A percentile compares a stretch with the other conserved stretches of the same genome.
phyloP scores from a whole-genome alignment of 495 filamentous ascomycete genomes.

The Penicillium robsamsonii region DNA sequence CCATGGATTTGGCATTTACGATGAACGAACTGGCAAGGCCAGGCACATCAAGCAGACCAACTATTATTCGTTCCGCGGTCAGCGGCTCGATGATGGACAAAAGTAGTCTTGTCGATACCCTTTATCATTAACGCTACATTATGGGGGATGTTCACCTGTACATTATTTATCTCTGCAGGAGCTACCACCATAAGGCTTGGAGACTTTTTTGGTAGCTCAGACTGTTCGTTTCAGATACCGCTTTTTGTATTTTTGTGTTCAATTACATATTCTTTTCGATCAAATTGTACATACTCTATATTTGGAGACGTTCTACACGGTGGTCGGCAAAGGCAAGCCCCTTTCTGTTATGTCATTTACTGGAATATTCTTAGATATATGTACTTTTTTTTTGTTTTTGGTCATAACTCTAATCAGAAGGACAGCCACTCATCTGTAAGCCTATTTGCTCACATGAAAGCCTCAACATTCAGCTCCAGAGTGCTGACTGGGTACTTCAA shows the following conservation, averaged over 20 bases:
- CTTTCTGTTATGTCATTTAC: neutral
- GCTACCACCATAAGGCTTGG: neutral
- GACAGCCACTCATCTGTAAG: neutral
- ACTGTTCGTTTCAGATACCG: neutral
- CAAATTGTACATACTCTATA: neutral
- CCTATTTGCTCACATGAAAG: conserved; percentile 65
- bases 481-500: conserved; percentile 91
- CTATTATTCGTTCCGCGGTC: conserved; percentile 50
- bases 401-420: conserved; percentile 2
- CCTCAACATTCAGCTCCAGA: conserved; percentile 93
- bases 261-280: neutral
- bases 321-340: neutral
- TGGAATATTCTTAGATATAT: neutral
- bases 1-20: conserved; percentile 70
- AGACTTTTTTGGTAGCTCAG: neutral
- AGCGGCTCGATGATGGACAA: conserved; percentile 17
- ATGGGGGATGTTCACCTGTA: neutral
- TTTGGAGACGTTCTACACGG: neutral
- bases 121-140: neutral
- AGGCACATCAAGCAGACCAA: conserved; percentile 65
- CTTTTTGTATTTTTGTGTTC: neutral
- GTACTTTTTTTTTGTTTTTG: conserved; percentile 1
- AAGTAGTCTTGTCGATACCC: neutral
- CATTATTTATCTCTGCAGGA: neutral
- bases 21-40: conserved; percentile 67